These are phyloP conservation scores for Fomitopsis pinicola DNA, from an alignment of 1,284 basidiomycete species.

Conservation along the genomic window DNA sequence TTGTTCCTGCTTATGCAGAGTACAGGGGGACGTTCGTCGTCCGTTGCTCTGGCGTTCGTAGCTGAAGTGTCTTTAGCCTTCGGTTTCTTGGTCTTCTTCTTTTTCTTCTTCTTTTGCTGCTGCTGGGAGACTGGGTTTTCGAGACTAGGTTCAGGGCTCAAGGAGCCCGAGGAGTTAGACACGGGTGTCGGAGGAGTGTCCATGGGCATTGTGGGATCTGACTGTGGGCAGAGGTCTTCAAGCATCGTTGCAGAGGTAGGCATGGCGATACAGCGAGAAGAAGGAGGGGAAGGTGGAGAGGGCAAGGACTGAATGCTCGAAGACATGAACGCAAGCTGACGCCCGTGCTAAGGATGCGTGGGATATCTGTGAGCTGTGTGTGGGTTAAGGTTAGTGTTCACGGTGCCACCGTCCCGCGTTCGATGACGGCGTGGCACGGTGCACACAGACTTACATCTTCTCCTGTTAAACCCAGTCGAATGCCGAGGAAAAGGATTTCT, in stretches of 20 bases:
- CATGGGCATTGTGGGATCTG: not conserved
- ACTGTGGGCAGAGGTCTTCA: not conserved
- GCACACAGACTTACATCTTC: not conserved
- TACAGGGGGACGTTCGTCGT: constrained; percentile 45
- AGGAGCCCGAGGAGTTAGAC: constrained; percentile 22
- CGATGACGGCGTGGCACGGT: too few species aligned
- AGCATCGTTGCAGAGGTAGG: not conserved
- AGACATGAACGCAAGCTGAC: not conserved
- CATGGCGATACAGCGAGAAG: not conserved
- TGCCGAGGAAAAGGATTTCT: not conserved
- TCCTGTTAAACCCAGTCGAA: not conserved
- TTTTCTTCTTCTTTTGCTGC: constrained; percentile 68
- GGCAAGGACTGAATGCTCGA: not conserved
- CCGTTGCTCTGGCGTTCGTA: constrained; percentile 23
- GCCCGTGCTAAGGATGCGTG: not conserved
- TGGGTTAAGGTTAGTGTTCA: not conserved
- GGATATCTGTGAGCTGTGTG: not conserved
- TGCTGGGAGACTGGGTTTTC: constrained; percentile 7
- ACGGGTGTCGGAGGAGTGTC: constrained; percentile 20
- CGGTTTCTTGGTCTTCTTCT: constrained; percentile 69
- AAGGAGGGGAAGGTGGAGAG: not conserved
- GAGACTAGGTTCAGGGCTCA: constrained; percentile 12
- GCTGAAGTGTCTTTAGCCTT: constrained; percentile 39
- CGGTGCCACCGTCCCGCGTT: too few species aligned
- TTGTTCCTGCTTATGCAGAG: constrained; percentile 83